Percentiles rank a stretch among this genome's conserved stretches.
These are phyloP conservation scores for Mrakia frigida DNA, from an alignment of 768 basidiomycete species.

Conservation along the genomic window DNA sequence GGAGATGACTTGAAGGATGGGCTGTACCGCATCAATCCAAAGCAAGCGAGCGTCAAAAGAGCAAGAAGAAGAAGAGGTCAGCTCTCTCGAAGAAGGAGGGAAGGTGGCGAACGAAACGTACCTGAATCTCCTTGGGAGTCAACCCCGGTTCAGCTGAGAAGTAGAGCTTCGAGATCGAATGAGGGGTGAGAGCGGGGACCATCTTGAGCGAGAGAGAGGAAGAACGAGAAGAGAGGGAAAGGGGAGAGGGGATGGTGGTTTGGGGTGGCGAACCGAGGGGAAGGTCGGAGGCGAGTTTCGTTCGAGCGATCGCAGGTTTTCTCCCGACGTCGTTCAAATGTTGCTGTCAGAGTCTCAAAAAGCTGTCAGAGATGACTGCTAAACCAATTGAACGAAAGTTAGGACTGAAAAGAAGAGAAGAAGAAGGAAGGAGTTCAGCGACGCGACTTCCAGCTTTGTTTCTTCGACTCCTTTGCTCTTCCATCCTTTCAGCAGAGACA, in stretches of 20 bases:
- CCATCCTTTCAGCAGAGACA: too few relatives aligned
- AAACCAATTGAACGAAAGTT: too few relatives aligned
- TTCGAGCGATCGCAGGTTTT: too few relatives aligned
- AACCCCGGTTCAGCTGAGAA: neutral
- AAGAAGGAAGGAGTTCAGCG: too few relatives aligned
- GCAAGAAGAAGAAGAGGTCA: neutral
- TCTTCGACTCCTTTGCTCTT: too few relatives aligned
- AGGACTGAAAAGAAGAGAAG: too few relatives aligned
- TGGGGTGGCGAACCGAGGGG: constrained; percentile 5
- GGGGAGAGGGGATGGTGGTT: constrained; percentile 15
- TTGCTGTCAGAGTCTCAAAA: too few relatives aligned
- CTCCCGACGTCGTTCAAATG: too few relatives aligned
- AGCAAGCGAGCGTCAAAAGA: neutral
- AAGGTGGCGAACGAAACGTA: neutral
- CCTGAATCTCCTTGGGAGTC: constrained; percentile 11
- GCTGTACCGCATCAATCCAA: constrained; percentile 36
- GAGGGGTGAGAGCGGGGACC: neutral
- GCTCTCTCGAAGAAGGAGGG: neutral
- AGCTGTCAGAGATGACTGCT: too few relatives aligned
- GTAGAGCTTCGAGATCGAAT: neutral
- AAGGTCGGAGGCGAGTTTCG: too few relatives aligned
- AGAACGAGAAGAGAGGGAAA: neutral
- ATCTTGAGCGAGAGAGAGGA: neutral
- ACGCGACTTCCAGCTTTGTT: too few relatives aligned
- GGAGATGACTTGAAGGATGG: constrained; percentile 71